These are phyloP conservation scores for Fusarium domesticum DNA, from an alignment of 2,329 filamentous ascomycete genomes.

Conservation along the genomic window DNA sequence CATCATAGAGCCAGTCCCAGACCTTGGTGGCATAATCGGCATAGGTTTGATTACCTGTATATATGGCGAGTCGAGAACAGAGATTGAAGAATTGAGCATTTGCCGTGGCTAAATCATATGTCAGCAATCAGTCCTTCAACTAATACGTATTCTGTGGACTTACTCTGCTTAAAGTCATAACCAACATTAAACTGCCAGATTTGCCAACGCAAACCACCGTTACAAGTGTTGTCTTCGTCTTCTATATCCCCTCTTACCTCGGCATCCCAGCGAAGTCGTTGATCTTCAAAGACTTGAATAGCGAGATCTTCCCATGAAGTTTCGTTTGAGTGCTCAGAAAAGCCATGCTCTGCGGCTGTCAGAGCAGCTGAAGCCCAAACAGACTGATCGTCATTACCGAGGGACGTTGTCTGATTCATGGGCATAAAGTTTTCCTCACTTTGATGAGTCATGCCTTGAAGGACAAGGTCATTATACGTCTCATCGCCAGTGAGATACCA, in stretches of 20 bases:
- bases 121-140: background rate
- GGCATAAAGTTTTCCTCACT: conserved; percentile 59
- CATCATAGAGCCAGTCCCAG: conserved; percentile 56
- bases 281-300: conserved; percentile 49
- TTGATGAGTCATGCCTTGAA: conserved; percentile 54
- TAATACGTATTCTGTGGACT: conserved; percentile 11
- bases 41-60: conserved; percentile 64
- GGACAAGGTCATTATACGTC: conserved; percentile 57
- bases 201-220: conserved; percentile 72
- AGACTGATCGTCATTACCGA: conserved; percentile 66
- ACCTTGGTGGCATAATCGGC: conserved; percentile 57
- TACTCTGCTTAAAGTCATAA: conserved; percentile 69
- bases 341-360: conserved; percentile 61
- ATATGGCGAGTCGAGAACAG: conserved; percentile 67
- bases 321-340: conserved; percentile 52
- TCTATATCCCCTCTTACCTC: too few relatives aligned
- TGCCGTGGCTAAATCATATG: conserved; percentile 45
- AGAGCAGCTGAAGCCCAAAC: conserved; percentile 68
- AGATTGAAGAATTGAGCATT: conserved; percentile 63
- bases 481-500: conserved; percentile 63
- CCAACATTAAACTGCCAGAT: conserved; percentile 69
- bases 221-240: conserved; percentile 56
- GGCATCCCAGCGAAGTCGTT: conserved; percentile 49
- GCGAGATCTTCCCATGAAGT: conserved; percentile 63
- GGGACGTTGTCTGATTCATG: conserved; percentile 51